phyloP scores from a whole-genome alignment of 2,329 filamentous ascomycete genomes.

The Penicillium paneum region DNA sequence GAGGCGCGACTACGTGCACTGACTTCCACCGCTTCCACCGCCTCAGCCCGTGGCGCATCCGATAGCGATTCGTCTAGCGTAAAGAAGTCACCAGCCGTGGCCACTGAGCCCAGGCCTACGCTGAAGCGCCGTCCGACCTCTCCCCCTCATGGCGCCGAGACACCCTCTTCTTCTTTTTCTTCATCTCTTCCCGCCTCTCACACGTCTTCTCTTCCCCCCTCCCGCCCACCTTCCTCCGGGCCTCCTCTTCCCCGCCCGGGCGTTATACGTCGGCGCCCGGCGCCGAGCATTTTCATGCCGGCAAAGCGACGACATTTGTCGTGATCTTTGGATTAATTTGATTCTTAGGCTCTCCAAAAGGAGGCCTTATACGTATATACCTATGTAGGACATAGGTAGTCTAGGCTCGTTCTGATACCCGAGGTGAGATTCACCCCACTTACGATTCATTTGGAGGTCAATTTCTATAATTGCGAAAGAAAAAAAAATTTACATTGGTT shows the following conservation, averaged over 20 bases:
- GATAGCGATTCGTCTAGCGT: neutral
- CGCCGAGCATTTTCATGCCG: conserved; percentile 33
- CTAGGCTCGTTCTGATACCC: neutral
- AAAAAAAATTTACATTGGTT: no score
- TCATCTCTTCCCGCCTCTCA: neutral
- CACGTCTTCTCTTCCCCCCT: neutral
- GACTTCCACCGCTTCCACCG: conserved; percentile 16
- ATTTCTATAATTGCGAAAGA: neutral
- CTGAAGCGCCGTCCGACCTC: conserved; percentile 16
- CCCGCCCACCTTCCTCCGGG: neutral
- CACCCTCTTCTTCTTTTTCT: neutral
- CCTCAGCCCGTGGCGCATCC: neutral
- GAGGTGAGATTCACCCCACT: conserved; percentile 1
- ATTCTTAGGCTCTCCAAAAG: neutral
- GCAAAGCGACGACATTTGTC: conserved; percentile 29
- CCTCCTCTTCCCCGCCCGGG: conserved; percentile 18
- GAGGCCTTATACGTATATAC: neutral
- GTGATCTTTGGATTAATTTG: conserved; percentile 8
- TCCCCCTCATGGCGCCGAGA: neutral
- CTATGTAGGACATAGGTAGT: neutral
- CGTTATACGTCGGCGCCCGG: conserved; percentile 29
- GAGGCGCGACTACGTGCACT: conserved; percentile 22
- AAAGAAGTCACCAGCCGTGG: neutral
- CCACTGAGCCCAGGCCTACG: neutral
- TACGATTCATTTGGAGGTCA: neutral